Evolutionary conservation across 176 grass and related monocot genomes (phyloP).

Genomic region (Zizania latifolia): DNA sequence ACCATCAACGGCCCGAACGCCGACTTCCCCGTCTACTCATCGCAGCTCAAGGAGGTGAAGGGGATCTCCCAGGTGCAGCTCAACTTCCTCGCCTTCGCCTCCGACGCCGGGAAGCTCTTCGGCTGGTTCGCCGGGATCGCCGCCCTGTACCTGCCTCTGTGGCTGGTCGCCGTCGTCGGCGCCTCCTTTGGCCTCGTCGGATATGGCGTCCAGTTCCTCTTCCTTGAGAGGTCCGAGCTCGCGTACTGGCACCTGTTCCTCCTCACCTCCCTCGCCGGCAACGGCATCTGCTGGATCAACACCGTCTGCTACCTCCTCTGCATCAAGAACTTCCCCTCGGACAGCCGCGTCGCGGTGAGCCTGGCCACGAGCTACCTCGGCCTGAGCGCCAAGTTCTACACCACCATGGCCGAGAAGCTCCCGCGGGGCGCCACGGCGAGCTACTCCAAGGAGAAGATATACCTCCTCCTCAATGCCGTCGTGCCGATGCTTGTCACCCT

Average conservation of each 20-base stretch:
- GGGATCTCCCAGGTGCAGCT: constrained; percentile 77
- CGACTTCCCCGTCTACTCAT: constrained; percentile 95
- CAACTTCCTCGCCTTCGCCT: constrained; percentile 91
- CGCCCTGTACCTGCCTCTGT: constrained; percentile 57
- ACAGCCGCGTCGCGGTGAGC: constrained; percentile 73
- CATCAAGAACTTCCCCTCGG: constrained; percentile 72
- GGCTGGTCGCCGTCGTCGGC: constrained; percentile 57
- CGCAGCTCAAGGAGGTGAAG: constrained; percentile 77
- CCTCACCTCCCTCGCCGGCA: constrained; percentile 82
- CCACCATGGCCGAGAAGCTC: constrained; percentile 44
- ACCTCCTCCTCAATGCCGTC: constrained; percentile 86
- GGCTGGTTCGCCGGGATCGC: constrained; percentile 86
- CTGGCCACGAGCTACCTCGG: constrained; percentile 86
- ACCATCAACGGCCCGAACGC: constrained; percentile 84
- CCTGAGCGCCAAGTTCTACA: constrained; percentile 87
- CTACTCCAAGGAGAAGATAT: constrained; percentile 38
- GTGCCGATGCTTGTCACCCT: constrained; percentile 55
- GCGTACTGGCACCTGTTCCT: constrained; percentile 75
- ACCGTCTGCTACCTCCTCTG: constrained; percentile 92
- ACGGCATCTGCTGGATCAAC: constrained; percentile 98
- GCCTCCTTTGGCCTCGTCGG: constrained; percentile 66
- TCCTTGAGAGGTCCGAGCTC: constrained; percentile 45
- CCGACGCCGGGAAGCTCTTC: constrained; percentile 86
- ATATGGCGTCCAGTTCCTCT: constrained; percentile 83
- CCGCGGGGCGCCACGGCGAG: neutral